Evolutionary conservation across 139 green algal genomes (phyloP), one percentile per base, ranked within the genome.

Genomic region (Chlamydomonas sp.): DNA sequence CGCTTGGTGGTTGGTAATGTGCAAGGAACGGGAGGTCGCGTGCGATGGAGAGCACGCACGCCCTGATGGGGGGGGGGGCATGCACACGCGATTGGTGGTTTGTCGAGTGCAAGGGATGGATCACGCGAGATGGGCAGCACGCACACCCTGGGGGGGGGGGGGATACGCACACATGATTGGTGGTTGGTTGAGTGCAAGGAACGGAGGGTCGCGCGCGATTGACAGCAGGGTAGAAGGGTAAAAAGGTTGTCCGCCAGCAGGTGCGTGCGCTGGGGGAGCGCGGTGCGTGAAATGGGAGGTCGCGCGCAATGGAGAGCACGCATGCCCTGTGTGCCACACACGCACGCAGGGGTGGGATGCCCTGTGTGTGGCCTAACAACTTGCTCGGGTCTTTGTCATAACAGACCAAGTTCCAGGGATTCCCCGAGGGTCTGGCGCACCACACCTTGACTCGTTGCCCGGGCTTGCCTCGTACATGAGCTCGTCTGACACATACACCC

Each of bases 301-400:
- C 10, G 2, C 66, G 61, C 4, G 75, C 78, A 5, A 89, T 79
- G 36, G 50, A 29, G 37, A 81, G 74, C 20, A 85, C 76, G 38
- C 37, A 62, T 1, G 30, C 20, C 68, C 68, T 73, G 36, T 5
- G 31, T 26, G 63, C 58, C 29, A 38, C 5, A 10, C 30, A 66
- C 5, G 28, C 5, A 43, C 29, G 4, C 24, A 48, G 28, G 4
- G 26, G 58, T 38, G 26, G 20, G 34, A 49, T 49, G n/a, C n/a
- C n/a, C n/a, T n/a, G n/a, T n/a, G n/a, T n/a, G n/a, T n/a, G n/a
- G n/a, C n/a, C n/a, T n/a, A n/a, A n/a, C n/a, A n/a, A n/a, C n/a
- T n/a, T n/a, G n/a, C n/a, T n/a, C n/a, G n/a, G n/a, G n/a, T n/a
- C n/a, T n/a, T n/a, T n/a, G n/a, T n/a, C n/a, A n/a, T n/a, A n/a